These are phyloP conservation scores for Microcyclosporella mali DNA, from an alignment of 2,329 filamentous ascomycete species.

Conservation along the genomic window DNA sequence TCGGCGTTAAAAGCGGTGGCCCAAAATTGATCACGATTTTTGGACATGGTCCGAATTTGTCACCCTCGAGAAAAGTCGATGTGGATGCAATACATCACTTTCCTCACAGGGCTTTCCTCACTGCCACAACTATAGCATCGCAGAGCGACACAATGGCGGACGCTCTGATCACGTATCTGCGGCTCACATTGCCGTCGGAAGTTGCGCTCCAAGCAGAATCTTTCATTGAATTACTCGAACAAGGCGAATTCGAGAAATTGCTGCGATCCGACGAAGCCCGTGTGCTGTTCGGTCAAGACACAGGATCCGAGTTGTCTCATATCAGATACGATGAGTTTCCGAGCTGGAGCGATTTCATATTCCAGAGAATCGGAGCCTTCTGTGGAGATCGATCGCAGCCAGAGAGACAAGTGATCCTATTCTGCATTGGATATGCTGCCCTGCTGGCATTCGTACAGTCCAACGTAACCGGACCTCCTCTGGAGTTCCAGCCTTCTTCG, in stretches of 20 bases:
- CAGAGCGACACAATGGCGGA: slow-evolving; percentile 34
- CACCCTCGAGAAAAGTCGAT: no score
- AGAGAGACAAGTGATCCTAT: slow-evolving; percentile 38
- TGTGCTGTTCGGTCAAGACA: slow-evolving; percentile 36
- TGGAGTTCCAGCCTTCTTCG: slow-evolving; percentile 52
- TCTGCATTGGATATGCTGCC: slow-evolving; percentile 60
- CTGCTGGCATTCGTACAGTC: slow-evolving; percentile 77
- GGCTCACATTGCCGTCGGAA: slow-evolving; percentile 38
- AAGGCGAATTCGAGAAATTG: slow-evolving; percentile 38
- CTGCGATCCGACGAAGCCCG: slow-evolving; percentile 36
- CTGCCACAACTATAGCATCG: slow-evolving; percentile 4
- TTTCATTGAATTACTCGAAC: slow-evolving; percentile 36
- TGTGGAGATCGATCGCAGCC: slow-evolving; percentile 32
- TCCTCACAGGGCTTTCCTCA: no score
- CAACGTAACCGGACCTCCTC: slow-evolving; percentile 79
- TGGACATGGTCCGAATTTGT: no score
- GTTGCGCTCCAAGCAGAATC: slow-evolving; percentile 34
- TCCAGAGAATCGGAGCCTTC: slow-evolving; percentile 37
- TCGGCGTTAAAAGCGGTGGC: no score
- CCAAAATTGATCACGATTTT: no score
- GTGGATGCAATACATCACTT: no score
- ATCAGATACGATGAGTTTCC: slow-evolving; percentile 31
- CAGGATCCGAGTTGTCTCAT: slow-evolving; percentile 30
- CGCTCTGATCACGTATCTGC: slow-evolving; percentile 37
- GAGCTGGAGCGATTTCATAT: slow-evolving; percentile 43